A percentile compares a stretch with the other conserved stretches of the same genome.
Evolutionary conservation across 2,329 filamentous ascomycete species (phyloP).

Genomic region (Talaromyces marneffei): DNA sequence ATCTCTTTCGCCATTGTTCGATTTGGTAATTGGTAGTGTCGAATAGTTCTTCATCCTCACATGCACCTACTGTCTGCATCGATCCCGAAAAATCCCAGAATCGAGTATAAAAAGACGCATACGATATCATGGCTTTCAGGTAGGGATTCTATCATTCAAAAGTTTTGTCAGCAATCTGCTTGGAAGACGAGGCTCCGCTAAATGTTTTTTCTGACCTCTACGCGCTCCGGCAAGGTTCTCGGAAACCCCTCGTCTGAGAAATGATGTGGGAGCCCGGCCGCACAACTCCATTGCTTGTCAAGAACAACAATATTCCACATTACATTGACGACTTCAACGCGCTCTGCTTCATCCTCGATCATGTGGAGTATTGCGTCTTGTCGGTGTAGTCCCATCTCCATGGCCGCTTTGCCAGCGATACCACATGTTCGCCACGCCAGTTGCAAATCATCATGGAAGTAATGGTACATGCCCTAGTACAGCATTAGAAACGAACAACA

Average conservation of each 20-base stretch:
- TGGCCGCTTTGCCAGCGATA: not conserved
- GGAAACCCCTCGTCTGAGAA: not conserved
- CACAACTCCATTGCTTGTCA: constrained; percentile 4
- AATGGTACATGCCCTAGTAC: not conserved
- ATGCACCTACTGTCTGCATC: not conserved
- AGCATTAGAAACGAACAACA: not conserved
- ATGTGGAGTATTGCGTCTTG: not conserved
- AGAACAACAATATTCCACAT: not conserved
- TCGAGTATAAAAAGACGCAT: not conserved
- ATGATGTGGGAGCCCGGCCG: not conserved
- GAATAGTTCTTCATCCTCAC: constrained; percentile 2
- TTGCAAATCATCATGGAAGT: not conserved
- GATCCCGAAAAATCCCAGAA: not conserved
- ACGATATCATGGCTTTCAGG: not conserved
- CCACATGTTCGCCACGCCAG: constrained; percentile 4
- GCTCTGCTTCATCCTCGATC: not conserved
- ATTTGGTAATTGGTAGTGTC: constrained; percentile 1
- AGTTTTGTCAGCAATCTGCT: not conserved
- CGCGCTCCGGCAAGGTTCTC: not conserved
- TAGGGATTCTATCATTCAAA: not conserved
- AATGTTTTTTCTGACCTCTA: not conserved
- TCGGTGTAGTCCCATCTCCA: constrained; percentile 1
- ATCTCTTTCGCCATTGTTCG: not conserved
- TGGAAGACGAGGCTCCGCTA: too few species aligned
- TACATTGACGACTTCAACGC: not conserved